phyloP scores from a whole-genome alignment of 1,284 basidiomycete genomes.

The Ganoderma resinaceum region DNA sequence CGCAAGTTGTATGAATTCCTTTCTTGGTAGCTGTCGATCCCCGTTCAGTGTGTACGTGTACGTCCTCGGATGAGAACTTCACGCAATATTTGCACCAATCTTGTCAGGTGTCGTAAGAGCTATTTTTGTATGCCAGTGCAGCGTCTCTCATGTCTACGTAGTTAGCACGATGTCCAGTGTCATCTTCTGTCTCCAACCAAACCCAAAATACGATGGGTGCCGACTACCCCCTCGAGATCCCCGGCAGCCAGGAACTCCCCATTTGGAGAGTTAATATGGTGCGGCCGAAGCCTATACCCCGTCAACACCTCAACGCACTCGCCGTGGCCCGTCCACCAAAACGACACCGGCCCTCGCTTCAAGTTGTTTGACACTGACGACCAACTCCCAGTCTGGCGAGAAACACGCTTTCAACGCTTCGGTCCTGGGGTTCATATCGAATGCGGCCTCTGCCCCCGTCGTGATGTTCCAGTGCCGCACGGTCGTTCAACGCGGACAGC shows the following conservation, averaged over 20 bases:
- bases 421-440: not conserved
- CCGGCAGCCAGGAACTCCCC: not conserved
- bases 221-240: not conserved
- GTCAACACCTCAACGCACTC: not conserved
- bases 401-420: not conserved
- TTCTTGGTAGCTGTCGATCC: not conserved
- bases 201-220: not conserved
- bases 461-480: not conserved
- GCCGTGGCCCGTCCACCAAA: not conserved
- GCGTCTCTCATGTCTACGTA: too few relatives aligned
- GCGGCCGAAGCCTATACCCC: not conserved
- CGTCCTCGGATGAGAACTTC: too few relatives aligned
- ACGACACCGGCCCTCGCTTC: not conserved
- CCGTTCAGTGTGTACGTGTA: too few relatives aligned
- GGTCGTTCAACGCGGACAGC: not conserved
- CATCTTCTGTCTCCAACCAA: not conserved
- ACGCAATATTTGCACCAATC: too few relatives aligned
- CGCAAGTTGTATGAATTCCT: too few relatives aligned
- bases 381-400: not conserved
- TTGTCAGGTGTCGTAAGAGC: too few relatives aligned
- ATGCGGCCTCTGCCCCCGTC: too few relatives aligned
- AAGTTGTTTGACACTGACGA: not conserved
- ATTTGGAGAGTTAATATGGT: not conserved
- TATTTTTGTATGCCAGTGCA: too few relatives aligned
- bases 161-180: not conserved